phyloP scores from a whole-genome alignment of 208 protist genomes.

The Leishmania mexicana region DNA sequence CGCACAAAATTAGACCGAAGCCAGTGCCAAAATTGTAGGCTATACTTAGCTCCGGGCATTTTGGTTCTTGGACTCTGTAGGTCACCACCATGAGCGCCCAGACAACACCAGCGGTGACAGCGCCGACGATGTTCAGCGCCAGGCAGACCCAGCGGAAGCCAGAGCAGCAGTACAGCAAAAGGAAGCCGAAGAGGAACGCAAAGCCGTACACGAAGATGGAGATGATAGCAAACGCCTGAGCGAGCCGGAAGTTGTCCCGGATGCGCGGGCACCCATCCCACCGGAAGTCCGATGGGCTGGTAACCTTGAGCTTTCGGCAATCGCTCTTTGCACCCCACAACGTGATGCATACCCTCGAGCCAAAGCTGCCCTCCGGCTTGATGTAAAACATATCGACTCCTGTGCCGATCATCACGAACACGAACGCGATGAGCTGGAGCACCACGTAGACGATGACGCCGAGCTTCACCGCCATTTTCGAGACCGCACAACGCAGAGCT shows the following conservation, averaged over 20 bases:
- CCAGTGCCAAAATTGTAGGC: constrained; percentile 41
- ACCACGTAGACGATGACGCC: constrained; percentile 59
- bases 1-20: constrained; percentile 44
- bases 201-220: constrained; percentile 20
- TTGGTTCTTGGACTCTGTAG: constrained; percentile 11
- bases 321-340: constrained; percentile 55
- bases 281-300: constrained; percentile 14
- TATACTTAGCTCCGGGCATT: neutral
- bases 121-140: constrained; percentile 38
- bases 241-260: constrained; percentile 43
- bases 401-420: constrained; percentile 53
- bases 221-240: constrained; percentile 47
- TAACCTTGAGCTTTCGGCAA: constrained; percentile 22
- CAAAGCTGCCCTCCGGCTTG: neutral
- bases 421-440: constrained; percentile 40
- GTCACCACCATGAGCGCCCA: constrained; percentile 41
- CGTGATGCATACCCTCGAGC: constrained; percentile 34
- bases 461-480: constrained; percentile 18
- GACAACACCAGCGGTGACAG: constrained; percentile 20
- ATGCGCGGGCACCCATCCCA: constrained; percentile 24
- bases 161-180: constrained; percentile 45
- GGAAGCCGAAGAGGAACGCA: constrained; percentile 23
- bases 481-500: neutral
- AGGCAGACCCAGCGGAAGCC: constrained; percentile 40
- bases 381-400: constrained; percentile 52